Percentiles rank a stretch among this genome's conserved stretches.
phyloP scores from a whole-genome alignment of 306 rosid species.

The Gillenia trifoliata region DNA sequence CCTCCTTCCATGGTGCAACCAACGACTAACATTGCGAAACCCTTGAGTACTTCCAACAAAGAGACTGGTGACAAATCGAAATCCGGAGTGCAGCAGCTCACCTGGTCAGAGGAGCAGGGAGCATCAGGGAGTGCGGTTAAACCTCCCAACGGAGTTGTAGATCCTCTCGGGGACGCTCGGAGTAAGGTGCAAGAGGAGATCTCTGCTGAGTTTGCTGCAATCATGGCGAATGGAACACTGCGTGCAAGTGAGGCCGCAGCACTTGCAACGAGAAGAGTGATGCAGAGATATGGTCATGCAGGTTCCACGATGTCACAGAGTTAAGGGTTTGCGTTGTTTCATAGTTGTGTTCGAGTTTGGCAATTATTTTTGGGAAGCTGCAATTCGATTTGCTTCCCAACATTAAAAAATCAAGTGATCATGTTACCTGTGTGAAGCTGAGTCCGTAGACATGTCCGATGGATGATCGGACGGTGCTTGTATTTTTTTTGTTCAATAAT shows the following conservation, averaged over 20 bases:
- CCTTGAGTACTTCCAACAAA: constrained; percentile 15
- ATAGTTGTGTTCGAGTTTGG: background rate
- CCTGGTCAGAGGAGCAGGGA: constrained; percentile 19
- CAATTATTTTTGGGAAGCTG: background rate
- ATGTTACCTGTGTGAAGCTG: background rate
- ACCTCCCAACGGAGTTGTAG: constrained; percentile 33
- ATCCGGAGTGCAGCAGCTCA: constrained; percentile 21
- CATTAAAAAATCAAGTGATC: background rate
- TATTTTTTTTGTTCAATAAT: too few species aligned
- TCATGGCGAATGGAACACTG: constrained; percentile 83
- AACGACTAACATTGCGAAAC: constrained; percentile 3
- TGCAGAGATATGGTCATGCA: constrained; percentile 67
- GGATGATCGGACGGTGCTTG: background rate
- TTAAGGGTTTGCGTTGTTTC: constrained; percentile 14
- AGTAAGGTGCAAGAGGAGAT: constrained; percentile 91
- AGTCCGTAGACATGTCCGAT: background rate
- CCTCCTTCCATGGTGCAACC: constrained; percentile 28
- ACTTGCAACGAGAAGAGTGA: constrained; percentile 81
- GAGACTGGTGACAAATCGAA: background rate
- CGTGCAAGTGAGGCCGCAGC: constrained; percentile 98
- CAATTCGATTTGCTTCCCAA: too few species aligned
- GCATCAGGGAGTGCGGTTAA: constrained; percentile 22
- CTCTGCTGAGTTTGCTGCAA: constrained; percentile 61
- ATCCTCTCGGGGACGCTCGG: constrained; percentile 74
- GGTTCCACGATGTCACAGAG: constrained; percentile 44